Evolutionary conservation across 192 early-diverging fungal genomes (phyloP).

Genomic region (Blastocladiella britannica): DNA sequence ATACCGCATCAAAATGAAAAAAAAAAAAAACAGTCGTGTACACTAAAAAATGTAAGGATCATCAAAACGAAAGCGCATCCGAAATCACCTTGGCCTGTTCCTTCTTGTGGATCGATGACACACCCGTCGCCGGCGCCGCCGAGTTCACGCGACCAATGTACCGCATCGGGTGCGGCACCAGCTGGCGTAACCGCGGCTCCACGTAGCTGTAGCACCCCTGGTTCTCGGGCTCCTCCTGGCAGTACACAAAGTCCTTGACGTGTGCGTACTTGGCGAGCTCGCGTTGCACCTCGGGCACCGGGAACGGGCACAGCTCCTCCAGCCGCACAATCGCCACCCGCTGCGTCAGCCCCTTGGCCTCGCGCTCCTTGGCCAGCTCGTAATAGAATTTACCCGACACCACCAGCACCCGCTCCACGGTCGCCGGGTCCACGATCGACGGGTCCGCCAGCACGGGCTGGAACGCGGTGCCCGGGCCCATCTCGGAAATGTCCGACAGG

Average conservation of each 20-base stretch:
- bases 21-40: neutral
- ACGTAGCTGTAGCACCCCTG: constrained; percentile 74
- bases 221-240: constrained; percentile 89
- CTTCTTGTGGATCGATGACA: constrained; percentile 40
- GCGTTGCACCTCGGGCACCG: constrained; percentile 34
- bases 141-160: constrained; percentile 55
- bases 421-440: constrained; percentile 15
- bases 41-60: too few species aligned
- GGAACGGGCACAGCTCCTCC: constrained; percentile 88
- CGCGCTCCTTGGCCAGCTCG: constrained; percentile 65
- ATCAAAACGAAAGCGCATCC: constrained; percentile 16
- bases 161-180: constrained; percentile 35
- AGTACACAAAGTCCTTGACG: constrained; percentile 51
- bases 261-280: constrained; percentile 42
- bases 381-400: constrained; percentile 86
- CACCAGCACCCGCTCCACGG: constrained; percentile 44
- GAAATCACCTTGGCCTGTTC: constrained; percentile 39
- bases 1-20: neutral
- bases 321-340: constrained; percentile 63
- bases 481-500: constrained; percentile 53
- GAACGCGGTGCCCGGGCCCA: constrained; percentile 69
- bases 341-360: constrained; percentile 23
- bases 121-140: constrained; percentile 63
- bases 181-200: constrained; percentile 54
- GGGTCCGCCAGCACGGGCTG: constrained; percentile 55